These are phyloP conservation scores for Colletotrichum godetiae DNA, from an alignment of 2,329 filamentous ascomycete species.

Conservation along the genomic window DNA sequence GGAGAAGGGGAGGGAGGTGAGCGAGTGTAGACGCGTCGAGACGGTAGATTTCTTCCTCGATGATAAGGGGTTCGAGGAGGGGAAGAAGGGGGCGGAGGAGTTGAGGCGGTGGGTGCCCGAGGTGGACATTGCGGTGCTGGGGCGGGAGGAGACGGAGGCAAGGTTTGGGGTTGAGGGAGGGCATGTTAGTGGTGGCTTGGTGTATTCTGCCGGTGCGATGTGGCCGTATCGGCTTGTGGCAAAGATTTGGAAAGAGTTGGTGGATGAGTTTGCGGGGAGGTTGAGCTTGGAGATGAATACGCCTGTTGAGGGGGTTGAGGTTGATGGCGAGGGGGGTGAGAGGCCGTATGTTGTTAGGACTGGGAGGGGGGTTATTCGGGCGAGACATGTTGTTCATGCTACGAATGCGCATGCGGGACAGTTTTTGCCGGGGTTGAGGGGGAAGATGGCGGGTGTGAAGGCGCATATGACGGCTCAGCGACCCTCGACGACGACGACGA, in stretches of 20 bases:
- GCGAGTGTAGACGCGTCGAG: conserved; percentile 57
- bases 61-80: conserved; percentile 46
- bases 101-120: conserved; percentile 53
- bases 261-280: conserved; percentile 44
- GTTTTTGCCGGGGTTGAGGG: conserved; percentile 60
- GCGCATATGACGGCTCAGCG: conserved; percentile 64
- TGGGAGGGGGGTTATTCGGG: conserved; percentile 53
- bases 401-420: conserved; percentile 66
- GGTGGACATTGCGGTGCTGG: conserved; percentile 48
- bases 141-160: conserved; percentile 46
- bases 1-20: conserved; percentile 43
- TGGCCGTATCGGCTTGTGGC: conserved; percentile 64
- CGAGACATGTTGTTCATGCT: conserved; percentile 66
- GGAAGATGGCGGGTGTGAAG: conserved; percentile 56
- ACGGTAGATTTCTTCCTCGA: conserved; percentile 59
- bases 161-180: conserved; percentile 49
- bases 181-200: conserved; percentile 53
- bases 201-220: conserved; percentile 59
- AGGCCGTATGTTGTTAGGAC: conserved; percentile 58
- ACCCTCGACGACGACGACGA: conserved; percentile 43
- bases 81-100: conserved; percentile 45
- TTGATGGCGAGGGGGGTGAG: conserved; percentile 17
- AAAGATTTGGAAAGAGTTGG: conserved; percentile 55
- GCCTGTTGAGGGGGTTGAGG: conserved; percentile 43
- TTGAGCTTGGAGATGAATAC: conserved; percentile 53